Base-by-base conservation (phyloP, 805 yeast genomes). In the Debaryomyces maramus region DNA sequence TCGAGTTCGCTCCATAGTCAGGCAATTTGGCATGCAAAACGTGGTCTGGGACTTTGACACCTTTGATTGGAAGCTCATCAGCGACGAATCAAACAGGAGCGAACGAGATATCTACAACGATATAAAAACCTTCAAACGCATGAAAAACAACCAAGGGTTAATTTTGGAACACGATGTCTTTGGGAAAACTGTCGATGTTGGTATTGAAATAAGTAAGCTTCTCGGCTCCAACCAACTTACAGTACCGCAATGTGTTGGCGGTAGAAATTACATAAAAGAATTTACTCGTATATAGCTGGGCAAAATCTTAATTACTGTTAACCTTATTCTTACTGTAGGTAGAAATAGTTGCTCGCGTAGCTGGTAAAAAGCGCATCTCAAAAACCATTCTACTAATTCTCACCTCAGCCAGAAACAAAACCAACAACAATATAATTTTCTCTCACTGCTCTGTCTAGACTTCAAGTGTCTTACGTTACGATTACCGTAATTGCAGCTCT, bases 31-130 rank as follows among this genome's bases (percentile, higher is more conserved):
- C 0, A 76, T 91, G 73, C 88, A 83, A 53, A 80, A 86, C 4
- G 97, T 85, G 18, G 63, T 91, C 23, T 91, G 98, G 99, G 93
- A 88, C 56, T 78, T 75, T 53, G 98, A 91, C 61, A 80, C 96
- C 0, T 82, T 83, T 63, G 98, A 91, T 61, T 91, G 98, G 98
- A 79, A 80, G 57, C 63, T 89, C 55, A 69, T 77, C 27, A 33
- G 24, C 36, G 61, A 53, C 18, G 43, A 44, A 3, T 34, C 47
- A 5, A 70, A 69, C 16, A 73, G 75, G 48, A 71, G 80, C 0
- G 80, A 77, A 39, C 56, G 58, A 1, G 75, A 76, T 30, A 80
- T 90, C 27, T 64, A 73, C 31, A 55, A 56, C 3, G 88, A 84
- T 27, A 80, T 86, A 2, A 56, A 53, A 3, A 51, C 52, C 6